Base-by-base conservation (phyloP, 257 asterid species). In the Capsicum pubescens region DNA sequence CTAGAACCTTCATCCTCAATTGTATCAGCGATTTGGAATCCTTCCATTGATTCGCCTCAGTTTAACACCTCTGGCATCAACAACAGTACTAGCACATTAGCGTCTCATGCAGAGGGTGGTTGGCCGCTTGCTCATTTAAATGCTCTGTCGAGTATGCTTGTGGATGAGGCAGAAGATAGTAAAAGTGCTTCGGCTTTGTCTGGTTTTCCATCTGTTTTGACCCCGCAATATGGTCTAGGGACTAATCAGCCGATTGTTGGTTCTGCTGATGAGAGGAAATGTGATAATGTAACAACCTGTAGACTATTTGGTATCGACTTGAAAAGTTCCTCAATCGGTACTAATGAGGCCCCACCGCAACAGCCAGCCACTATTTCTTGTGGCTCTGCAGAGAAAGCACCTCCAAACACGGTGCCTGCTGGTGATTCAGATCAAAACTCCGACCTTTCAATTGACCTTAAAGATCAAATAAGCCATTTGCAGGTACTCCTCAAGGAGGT, bases 241-340 rank as follows among this genome's bases (percentile, higher is more conserved):
- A 84, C 87, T 42, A 86, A 83, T 79, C 84, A 88, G 87, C 85
- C 70, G 10, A 19, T 13, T 2, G 84, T 91, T 85, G 84, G 83
- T 69, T 85, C n/a, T 58, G 81, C 74, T 60, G 94, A 86, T 61
- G 88, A 81, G 71, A 90, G 86, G 87, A 92, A 93, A 83, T 61
- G 90, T 9, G 96, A 91, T 21, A 79, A 83, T 76, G 81, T 84
- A 82, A 85, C 89, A 46, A 84, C 93, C 15, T 91, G 95, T 84
- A 88, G 97, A 59, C 88, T 97, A 89, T 95, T 97, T 82, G 99
- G 99, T 86, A 83, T 97, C 82, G 95, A 97, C 71, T 88, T 97
- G 90, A 95, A 89, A 66, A 87, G 90, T 56, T 88, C 98, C 82
- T 89, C 93, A 12, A 19, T 84, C 10, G 74, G 71, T 52, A 66